Base-by-base conservation (phyloP, 495 filamentous ascomycete species). In the Penicillium bialowiezense region DNA sequence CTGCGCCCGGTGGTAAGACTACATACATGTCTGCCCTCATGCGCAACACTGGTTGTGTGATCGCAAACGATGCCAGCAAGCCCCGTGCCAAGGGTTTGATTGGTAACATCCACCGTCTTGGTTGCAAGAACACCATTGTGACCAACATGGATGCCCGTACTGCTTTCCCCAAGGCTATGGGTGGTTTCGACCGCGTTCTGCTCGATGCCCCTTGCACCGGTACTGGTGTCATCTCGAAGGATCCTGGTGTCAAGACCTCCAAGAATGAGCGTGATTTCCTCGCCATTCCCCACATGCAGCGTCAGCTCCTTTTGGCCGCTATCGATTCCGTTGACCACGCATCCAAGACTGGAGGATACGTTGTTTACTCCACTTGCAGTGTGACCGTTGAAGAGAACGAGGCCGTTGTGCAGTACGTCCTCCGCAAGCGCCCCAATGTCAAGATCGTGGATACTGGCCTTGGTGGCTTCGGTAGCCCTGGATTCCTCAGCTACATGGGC, bases 21-120 rank as follows among this genome's bases (percentile, higher is more conserved):
- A 97, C 95, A 3, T 89, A 97, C 65, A 90, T 97, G 60, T 89
- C 93, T 12, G 93, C 95, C 0, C 69, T 98, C 53, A 97, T 98
- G 93, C 95, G 92, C 67, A 98, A 98, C 70, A 97, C 95, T 1
- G 93, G 93, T 42, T 88, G 83, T 52, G 87, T 98, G 41, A 93
- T 97, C 65, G 93, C 93, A 56, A 97, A 97, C 73, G 93, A 98
- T 83, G 82, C 84, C 63, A 96, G 87, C 77, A 96, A 96, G 61
- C 67, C 82, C 31, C 89, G 93, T 80, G 80, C 92, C 21, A 97
- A 96, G 73, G 95, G 89, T 88, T 67, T 98, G 49, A 96, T 97
- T 59, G 93, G 93, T 71, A 98, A 98, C 72, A 89, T 97, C 54
- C 91, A 97, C 69, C 90, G 93, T 68, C 80, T 98, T 5, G 93